Base-by-base conservation (phyloP, 495 filamentous ascomycete species). In the Penicillium ochrochloron region DNA sequence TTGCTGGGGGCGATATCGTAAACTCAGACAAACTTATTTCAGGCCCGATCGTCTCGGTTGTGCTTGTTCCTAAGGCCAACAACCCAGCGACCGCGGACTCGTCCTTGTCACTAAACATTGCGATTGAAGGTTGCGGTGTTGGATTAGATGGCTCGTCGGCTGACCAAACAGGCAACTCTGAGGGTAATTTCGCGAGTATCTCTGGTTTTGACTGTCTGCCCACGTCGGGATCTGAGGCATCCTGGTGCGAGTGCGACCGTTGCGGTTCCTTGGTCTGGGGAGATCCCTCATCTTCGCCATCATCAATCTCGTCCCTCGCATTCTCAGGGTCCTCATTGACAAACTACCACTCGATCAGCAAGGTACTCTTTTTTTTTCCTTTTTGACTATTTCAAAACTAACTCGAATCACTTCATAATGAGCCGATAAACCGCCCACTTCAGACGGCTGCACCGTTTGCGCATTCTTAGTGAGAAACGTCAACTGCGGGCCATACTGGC, bases 401-500 rank as follows among this genome's bases (percentile, higher is more conserved):
- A 77, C 75, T n/a, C 66, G 64, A 42, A 77, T 76, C 0, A 63
- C 56, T 10, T 63, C 63, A 54, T 75, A 75, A n/a, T 29, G 31
- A 39, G 27, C 62, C 44, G 65, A 35, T n/a, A 61, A 46, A 51
- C 59, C 51, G 0, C 44, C 46, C 19, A 61, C 68, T 10, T 64
- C 59, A 0, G 72, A 62, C 9, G 62, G 11, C 5, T 54, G 59
- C n/a, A 80, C 60, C 9, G 73, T 79, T 14, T 70, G 67, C 8
- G 73, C 68, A 65, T 82, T 81, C 51, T 79, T 82, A 5, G 63
- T 66, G n/a, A 81, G 59, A 61, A 81, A 82, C 0, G 69, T 78
- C 50, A 82, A 66, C 39, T 76, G 75, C 23, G 71, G 57, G 5
- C 71, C 73, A 63, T 82, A 82, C 27, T 75, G 70, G 62, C 80